phyloP scores from a whole-genome alignment of 139 green algal genomes.

The Zygnema circumcarinatum region DNA sequence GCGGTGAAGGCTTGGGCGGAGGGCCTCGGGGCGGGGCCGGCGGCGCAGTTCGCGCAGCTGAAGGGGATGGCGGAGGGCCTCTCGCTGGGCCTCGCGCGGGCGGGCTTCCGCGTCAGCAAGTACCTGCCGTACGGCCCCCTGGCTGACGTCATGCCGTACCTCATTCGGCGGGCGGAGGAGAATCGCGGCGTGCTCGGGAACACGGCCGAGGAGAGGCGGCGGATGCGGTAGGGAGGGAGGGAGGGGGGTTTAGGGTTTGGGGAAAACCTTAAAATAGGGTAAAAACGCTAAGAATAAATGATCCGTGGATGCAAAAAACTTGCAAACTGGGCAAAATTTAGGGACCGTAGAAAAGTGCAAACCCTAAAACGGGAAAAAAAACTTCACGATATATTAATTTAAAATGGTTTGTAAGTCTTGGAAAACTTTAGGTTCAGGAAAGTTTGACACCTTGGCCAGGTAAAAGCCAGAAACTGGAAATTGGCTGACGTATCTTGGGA shows the following conservation, averaged over 20 bases:
- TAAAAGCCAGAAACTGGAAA: too few relatives aligned
- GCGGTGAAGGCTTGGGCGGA: neutral
- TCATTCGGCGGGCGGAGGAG: constrained; percentile 52
- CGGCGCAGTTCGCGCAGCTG: constrained; percentile 57
- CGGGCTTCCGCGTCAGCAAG: constrained; percentile 26
- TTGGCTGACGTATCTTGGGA: too few relatives aligned
- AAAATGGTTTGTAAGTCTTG: neutral
- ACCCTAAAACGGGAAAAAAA: too few relatives aligned
- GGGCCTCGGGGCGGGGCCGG: constrained; percentile 8
- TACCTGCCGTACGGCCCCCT: constrained; percentile 52
- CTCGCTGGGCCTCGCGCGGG: constrained; percentile 25
- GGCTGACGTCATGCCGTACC: constrained; percentile 46
- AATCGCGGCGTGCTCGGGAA: constrained; percentile 52
- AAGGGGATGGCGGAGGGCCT: constrained; percentile 59
- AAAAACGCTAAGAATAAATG: too few relatives aligned
- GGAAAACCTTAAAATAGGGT: too few relatives aligned
- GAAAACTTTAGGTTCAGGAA: too few relatives aligned
- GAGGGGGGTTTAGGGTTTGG: neutral
- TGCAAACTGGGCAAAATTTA: too few relatives aligned
- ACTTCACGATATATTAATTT: neutral
- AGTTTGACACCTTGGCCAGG: too few relatives aligned
- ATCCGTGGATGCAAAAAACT: too few relatives aligned
- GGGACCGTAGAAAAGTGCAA: too few relatives aligned
- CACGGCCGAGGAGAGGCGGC: constrained; percentile 11
- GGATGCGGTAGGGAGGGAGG: constrained; percentile 38